Base-by-base conservation (phyloP, 768 basidiomycete species). In the Russula virescens region DNA sequence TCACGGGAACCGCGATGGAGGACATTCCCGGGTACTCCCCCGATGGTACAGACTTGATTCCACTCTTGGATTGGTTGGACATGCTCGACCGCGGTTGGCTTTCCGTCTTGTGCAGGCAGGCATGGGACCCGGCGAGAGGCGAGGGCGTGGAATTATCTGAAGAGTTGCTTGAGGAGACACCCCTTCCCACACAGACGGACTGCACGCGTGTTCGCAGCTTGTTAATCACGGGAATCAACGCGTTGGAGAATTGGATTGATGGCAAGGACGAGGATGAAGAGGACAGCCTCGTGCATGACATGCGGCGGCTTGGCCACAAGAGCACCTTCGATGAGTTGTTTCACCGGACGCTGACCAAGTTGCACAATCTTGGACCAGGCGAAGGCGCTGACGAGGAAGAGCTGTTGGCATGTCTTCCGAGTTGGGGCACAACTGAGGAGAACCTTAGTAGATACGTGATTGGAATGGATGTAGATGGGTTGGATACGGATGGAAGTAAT, bases 61-160 rank as follows among this genome's bases (percentile, higher is more conserved):
- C 79, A 42, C 77, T 89, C 6, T 75, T 88, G 26, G 83, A 86
- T 63, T 88, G 84, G 76, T 74, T 91, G 26, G 82, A 84, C 69
- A 85, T 89, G 68, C 79, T 92, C 42, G 90, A 92, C 72, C 79
- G 83, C 55, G 87, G 83, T 0, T 92, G 90, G 90, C 66, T 83
- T 16, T 79, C 82, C 19, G 86, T 88, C 2, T 77, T 92, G 31
- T 79, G 79, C 43, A 74, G 75, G 6, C 85, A 88, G 68, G 77
- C 80, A 2, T 92, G 90, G 90, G 83, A 90, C 66, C 77, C 86
- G 1, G 73, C 70, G 4, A 67, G 71, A 6, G 75, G 77, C 5
- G 66, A 70, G 5, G 82, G 75, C 21, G 67, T 74, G n/a, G 75
- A 82, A 58, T 70, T 81, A 35, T 65, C 75, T 5, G 57, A 82